A percentile compares a stretch with the other conserved stretches of the same genome.
phyloP scores from a whole-genome alignment of 371 early-diverging fungal genomes.

The Lichtheimia ramosa region DNA sequence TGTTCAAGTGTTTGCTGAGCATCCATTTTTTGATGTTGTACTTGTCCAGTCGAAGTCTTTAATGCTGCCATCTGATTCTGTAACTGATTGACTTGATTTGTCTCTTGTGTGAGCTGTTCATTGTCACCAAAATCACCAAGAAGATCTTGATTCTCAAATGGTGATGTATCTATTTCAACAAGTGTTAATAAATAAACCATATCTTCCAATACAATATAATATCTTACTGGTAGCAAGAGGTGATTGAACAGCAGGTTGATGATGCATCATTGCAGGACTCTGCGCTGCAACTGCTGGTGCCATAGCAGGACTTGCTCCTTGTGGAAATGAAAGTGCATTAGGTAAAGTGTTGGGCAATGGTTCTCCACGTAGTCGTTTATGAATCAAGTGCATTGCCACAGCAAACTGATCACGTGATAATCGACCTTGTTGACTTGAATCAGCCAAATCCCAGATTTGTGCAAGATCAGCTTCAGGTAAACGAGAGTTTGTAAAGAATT shows the following conservation, averaged over 20 bases:
- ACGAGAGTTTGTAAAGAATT: slow-evolving; percentile 84
- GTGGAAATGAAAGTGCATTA: slow-evolving; percentile 33
- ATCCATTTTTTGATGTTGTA: slow-evolving; percentile 22
- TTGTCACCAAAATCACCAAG: slow-evolving; percentile 48
- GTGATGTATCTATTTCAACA: no score
- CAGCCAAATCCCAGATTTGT: slow-evolving; percentile 83
- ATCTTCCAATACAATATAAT: neutral
- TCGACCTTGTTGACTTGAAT: slow-evolving; percentile 73
- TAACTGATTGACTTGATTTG: slow-evolving; percentile 39
- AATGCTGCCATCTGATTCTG: slow-evolving; percentile 38
- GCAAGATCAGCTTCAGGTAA: slow-evolving; percentile 73
- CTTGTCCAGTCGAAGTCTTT: slow-evolving; percentile 20
- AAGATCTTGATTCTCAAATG: slow-evolving; percentile 24
- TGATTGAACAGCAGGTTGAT: slow-evolving; percentile 6
- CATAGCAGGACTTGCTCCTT: slow-evolving; percentile 15
- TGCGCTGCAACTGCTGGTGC: neutral
- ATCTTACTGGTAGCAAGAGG: neutral
- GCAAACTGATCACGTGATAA: slow-evolving; percentile 89
- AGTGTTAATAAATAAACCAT: no score
- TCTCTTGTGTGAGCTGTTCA: slow-evolving; percentile 31
- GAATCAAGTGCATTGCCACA: slow-evolving; percentile 92
- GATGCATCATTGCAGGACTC: neutral
- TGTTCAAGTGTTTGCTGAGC: slow-evolving; percentile 20
- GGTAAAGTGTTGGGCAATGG: slow-evolving; percentile 75
- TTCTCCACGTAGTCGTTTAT: slow-evolving; percentile 71